A percentile compares a stretch with the other conserved stretches of the same genome.
These are phyloP conservation scores for Fusarium mexicanum DNA, from an alignment of 2,329 filamentous ascomycete genomes.

Conservation along the genomic window DNA sequence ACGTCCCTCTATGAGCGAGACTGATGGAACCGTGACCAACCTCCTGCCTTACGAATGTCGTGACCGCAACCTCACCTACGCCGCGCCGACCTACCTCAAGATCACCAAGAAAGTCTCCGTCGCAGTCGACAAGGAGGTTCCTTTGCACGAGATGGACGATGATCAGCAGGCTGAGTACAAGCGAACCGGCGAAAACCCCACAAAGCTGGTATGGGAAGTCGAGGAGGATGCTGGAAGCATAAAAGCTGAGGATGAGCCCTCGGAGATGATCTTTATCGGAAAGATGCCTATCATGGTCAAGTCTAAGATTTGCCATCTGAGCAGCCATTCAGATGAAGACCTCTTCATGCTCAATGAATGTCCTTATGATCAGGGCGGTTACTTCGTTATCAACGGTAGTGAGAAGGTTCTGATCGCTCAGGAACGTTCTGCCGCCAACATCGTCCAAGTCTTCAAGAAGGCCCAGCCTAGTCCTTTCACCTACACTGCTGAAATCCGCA, in stretches of 20 bases:
- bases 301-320: slow-evolving; percentile 92
- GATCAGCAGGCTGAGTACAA: slow-evolving; percentile 66
- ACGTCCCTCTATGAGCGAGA: slow-evolving; percentile 90
- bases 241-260: slow-evolving; percentile 62
- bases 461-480: slow-evolving; percentile 90
- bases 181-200: slow-evolving; percentile 66
- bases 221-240: slow-evolving; percentile 65
- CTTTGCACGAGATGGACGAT: slow-evolving; percentile 73
- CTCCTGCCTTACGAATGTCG: slow-evolving; percentile 95
- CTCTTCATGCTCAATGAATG: slow-evolving; percentile 95
- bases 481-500: slow-evolving; percentile 95
- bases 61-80: slow-evolving; percentile 94
- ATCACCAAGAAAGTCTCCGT: slow-evolving; percentile 87
- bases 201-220: slow-evolving; percentile 68
- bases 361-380: slow-evolving; percentile 97
- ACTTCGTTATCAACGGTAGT: slow-evolving; percentile 99
- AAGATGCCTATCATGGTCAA: slow-evolving; percentile 98
- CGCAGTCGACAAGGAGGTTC: slow-evolving; percentile 78
- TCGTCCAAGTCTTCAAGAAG: slow-evolving; percentile 99
- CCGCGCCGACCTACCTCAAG: slow-evolving; percentile 88
- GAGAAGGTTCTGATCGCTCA: slow-evolving; percentile 99
- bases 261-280: slow-evolving; percentile 86
- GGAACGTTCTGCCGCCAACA: slow-evolving; percentile 96
- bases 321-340: slow-evolving; percentile 82
- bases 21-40: slow-evolving; percentile 85